Evolutionary conservation across 1,139 yeast species (phyloP).

Genomic region (Magnusiomyces fungicola): DNA sequence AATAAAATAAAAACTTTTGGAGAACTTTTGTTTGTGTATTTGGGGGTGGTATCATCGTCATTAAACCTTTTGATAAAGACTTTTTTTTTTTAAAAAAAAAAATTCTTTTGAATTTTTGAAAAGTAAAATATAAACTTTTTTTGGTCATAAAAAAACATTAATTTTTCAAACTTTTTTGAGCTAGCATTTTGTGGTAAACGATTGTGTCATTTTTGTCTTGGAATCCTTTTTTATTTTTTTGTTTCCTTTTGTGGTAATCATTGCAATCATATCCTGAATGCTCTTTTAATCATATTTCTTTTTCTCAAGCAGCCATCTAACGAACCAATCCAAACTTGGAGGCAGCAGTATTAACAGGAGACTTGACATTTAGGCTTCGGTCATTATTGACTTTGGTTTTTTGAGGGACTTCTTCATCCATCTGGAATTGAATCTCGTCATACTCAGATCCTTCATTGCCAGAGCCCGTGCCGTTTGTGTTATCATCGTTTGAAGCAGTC

Average conservation of each 20-base stretch:
- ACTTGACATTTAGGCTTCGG: no score
- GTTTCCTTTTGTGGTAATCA: not conserved
- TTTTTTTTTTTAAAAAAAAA: no score
- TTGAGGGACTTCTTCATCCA: slow-evolving; percentile 7
- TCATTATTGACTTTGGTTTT: not conserved
- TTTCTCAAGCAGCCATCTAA: not conserved
- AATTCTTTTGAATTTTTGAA: no score
- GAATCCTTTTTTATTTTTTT: not conserved
- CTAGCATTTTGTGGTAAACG: no score
- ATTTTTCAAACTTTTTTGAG: no score
- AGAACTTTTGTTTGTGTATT: no score
- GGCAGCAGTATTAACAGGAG: not conserved
- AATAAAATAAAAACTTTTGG: no score
- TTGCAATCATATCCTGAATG: not conserved
- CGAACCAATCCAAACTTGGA: not conserved
- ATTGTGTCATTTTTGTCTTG: no score
- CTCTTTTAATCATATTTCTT: not conserved
- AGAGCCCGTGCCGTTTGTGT: not conserved
- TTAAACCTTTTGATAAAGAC: no score
- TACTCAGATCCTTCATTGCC: slow-evolving; percentile 1
- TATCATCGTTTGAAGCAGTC: not conserved
- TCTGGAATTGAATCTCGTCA: slow-evolving; percentile 5
- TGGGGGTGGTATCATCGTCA: no score
- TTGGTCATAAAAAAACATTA: no score
- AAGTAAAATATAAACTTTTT: no score